Conservation (phyloP, 805 yeast species). For the Blastobotrys attinorum region DNA sequence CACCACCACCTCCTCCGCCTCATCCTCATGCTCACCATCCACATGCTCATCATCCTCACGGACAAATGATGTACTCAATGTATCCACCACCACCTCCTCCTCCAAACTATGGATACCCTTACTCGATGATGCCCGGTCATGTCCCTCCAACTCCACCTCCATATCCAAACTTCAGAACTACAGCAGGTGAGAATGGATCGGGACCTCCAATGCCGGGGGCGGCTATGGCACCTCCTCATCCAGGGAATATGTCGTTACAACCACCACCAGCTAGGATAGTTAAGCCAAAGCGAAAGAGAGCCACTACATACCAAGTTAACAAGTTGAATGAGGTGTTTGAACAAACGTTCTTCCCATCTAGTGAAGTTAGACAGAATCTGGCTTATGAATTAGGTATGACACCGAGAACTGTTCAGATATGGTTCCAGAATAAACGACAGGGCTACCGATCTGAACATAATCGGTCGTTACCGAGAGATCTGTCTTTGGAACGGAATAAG, state of each 20-base stretch:
- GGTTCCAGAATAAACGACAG: constrained; percentile 80
- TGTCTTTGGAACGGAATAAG: constrained; percentile 4
- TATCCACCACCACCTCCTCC: background rate
- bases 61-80: too few relatives aligned
- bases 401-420: constrained; percentile 81
- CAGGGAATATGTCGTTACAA: background rate
- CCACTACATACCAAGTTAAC: constrained; percentile 71
- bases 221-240: background rate
- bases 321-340: constrained; percentile 65
- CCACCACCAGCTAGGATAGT: constrained; percentile 12
- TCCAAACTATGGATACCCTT: background rate
- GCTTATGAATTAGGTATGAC: constrained; percentile 73
- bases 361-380: constrained; percentile 61
- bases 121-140: background rate
- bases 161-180: too few relatives aligned
- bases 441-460: constrained; percentile 25
- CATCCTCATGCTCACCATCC: too few relatives aligned
- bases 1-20: background rate
- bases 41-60: too few relatives aligned
- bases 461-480: constrained; percentile 16
- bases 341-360: constrained; percentile 68
- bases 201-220: background rate
- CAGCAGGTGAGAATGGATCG: background rate
- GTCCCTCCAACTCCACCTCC: background rate
- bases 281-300: constrained; percentile 53